Conservation (phyloP, 768 basidiomycete species). For the Gloeostereum incarnatum region DNA sequence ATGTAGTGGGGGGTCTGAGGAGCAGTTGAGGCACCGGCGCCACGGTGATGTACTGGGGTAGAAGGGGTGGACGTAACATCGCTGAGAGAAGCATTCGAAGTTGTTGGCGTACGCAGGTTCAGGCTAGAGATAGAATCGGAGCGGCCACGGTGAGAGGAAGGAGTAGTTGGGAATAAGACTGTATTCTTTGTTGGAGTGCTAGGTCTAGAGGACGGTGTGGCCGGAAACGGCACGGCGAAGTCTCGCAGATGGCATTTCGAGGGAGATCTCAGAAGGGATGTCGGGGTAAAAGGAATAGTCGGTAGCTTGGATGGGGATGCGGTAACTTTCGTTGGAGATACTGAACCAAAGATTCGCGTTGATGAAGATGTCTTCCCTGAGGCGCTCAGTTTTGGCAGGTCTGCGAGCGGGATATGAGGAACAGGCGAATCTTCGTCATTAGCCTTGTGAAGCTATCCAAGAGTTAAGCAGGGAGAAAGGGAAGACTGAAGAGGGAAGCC, state of each 20-base stretch:
- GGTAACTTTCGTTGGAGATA: constrained; percentile 60
- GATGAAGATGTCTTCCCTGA: constrained; percentile 53
- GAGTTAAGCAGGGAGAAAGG: constrained; percentile 2
- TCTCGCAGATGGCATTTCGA: constrained; percentile 23
- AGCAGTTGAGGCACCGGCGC: constrained; percentile 41
- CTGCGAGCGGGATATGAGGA: constrained; percentile 55
- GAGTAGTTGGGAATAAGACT: constrained; percentile 54
- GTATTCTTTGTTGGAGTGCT: constrained; percentile 37
- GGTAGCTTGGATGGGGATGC: constrained; percentile 30
- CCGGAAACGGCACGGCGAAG: constrained; percentile 43
- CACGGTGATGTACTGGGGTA: constrained; percentile 60
- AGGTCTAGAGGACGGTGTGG: constrained; percentile 24
- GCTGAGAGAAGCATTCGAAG: constrained; percentile 20
- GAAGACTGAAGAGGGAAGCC: constrained; percentile 9
- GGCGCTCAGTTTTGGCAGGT: constrained; percentile 50
- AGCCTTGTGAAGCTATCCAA: constrained; percentile 29
- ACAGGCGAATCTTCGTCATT: constrained; percentile 31
- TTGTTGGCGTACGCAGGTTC: constrained; percentile 38
- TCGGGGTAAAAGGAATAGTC: constrained; percentile 17
- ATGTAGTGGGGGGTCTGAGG: constrained; percentile 64
- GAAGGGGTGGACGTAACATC: constrained; percentile 36
- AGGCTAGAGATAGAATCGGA: constrained; percentile 28
- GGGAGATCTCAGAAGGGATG: constrained; percentile 20
- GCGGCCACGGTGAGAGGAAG: constrained; percentile 38
- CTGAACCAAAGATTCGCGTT: constrained; percentile 62